Base-by-base conservation (phyloP, 306 rosid genomes). In the Prunus salicina region DNA sequence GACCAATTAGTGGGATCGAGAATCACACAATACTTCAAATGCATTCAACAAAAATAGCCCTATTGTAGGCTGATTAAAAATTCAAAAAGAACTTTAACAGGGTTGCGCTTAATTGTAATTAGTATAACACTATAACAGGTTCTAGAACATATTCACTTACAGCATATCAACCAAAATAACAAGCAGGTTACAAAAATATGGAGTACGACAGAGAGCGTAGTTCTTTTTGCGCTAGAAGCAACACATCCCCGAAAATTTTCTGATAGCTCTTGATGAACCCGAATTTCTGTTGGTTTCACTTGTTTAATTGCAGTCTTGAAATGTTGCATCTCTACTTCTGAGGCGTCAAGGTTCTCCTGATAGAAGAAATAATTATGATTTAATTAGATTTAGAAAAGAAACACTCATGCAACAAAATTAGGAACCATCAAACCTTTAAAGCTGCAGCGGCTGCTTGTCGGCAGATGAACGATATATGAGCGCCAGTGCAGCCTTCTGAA, bases 381-480 rank as follows among this genome's bases (percentile, higher is more conserved):
- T 38, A 58, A 64, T 58, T 67, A 75, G 79, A 45, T 62, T 74
- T 68, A 56, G 15, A 46, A 76, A 70, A 58, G 11, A 19, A 76
- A 63, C n/a, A 52, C 45, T 46, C 60, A 62, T 27, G 58, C 38
- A 78, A 62, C 75, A 28, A 52, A 0, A 4, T 27, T 11, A 72
- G 24, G 47, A 82, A 43, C 63, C 5, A 65, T 89, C 88, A 84
- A 82, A 94, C 97, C 98, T 90, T 95, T 61, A 92, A 65, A 52
- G 97, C 95, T 28, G 86, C 88, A 74, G 87, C 65, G 77, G 87
- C 97, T 64, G 97, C 95, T 86, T 92, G 92, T 32, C 91, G 89
- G 86, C 98, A 94, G 82, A 92, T 79, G 56, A 83, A 85, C 71
- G 93, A 87, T 74, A 94, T 92, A 82, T 94, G 95, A 71, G 98